These are phyloP conservation scores for Aspergillus pseudonomiae DNA, from an alignment of 2,329 filamentous ascomycete species.

Conservation along the genomic window DNA sequence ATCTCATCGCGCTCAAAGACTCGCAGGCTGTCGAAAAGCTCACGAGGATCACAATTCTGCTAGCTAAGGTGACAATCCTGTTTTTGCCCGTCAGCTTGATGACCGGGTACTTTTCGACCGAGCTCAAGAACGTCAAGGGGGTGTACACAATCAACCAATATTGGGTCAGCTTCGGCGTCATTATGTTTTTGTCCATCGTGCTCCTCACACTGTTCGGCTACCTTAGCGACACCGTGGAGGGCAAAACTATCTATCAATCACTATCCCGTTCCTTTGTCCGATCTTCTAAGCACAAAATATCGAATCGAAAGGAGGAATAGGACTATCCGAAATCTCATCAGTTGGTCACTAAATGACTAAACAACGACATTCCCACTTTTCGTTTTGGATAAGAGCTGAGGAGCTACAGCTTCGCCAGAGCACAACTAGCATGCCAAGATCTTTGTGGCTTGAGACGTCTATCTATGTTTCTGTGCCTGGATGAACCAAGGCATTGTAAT, in stretches of 20 bases:
- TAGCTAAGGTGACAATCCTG: conserved; percentile 74
- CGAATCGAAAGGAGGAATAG: conserved; percentile 17
- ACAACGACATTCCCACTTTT: not conserved
- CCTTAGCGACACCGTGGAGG: conserved; percentile 61
- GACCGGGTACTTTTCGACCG: conserved; percentile 73
- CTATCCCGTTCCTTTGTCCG: conserved; percentile 42
- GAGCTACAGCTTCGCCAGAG: not conserved
- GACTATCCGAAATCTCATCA: not conserved
- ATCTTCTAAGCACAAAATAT: conserved; percentile 33
- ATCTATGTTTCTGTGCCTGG: not conserved
- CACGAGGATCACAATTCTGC: conserved; percentile 70
- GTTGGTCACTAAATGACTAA: not conserved
- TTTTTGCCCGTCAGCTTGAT: conserved; percentile 76
- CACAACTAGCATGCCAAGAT: not conserved
- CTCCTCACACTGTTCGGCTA: conserved; percentile 61
- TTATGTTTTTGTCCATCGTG: conserved; percentile 62
- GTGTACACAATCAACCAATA: conserved; percentile 66
- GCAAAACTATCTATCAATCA: conserved; percentile 54
- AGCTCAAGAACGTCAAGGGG: conserved; percentile 60
- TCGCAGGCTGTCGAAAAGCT: conserved; percentile 72
- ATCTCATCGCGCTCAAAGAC: conserved; percentile 74
- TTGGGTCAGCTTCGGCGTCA: conserved; percentile 68
- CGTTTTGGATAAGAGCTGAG: not conserved
- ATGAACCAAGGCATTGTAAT: not conserved
- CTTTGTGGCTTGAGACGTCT: not conserved